Evolutionary conservation across 139 green algal species (phyloP), one percentile per base, ranked within the genome.

Genomic region (Dunaliella primolecta): DNA sequence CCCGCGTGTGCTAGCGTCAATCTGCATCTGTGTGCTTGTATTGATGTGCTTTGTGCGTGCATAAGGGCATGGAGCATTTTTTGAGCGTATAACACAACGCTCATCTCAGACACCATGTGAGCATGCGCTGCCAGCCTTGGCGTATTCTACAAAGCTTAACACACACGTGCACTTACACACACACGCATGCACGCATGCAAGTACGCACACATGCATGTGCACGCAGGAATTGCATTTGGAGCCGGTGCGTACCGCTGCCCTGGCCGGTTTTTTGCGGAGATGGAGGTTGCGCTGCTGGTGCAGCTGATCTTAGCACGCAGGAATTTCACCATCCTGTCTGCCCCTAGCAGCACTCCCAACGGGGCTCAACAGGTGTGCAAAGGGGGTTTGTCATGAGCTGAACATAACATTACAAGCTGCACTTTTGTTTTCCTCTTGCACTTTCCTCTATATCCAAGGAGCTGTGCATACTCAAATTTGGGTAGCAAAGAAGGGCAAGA

Each of bases 181-280:
- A 64, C 46, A 64, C 46, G 15, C 46, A 64, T 15, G 15, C 46
- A 64, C 46, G 15, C 46, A 64, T 15, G 15, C 46, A 64, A 7
- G 15, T 15, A 64, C 46, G 15, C 46, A 64, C 46, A 64, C 46
- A 64, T 15, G 15, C 46, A 64, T 15, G 15, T 15, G 15, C 38
- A 37, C 27, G 29, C 84, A 86, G 89, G 86, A 30, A 81, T 92
- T 1, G 83, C 87, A 7, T 87, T 84, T 81, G 84, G 89, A 27
- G 89, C 83, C 27, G 89, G 89, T 0, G n/a, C 84, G 24, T 92
- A 92, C 89, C 91, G 93, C 81, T 96, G 93, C 82, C 94, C 93
- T 3, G 93, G 94, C 1, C 84, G 92, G 23, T 93, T 89, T 77
- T 94, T 97, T 85, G 94, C 93, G 23, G 93, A 97, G 79, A 88